Evolutionary conservation across 169 alveolate genomes (phyloP).

Genomic region (Fabrea salina): DNA sequence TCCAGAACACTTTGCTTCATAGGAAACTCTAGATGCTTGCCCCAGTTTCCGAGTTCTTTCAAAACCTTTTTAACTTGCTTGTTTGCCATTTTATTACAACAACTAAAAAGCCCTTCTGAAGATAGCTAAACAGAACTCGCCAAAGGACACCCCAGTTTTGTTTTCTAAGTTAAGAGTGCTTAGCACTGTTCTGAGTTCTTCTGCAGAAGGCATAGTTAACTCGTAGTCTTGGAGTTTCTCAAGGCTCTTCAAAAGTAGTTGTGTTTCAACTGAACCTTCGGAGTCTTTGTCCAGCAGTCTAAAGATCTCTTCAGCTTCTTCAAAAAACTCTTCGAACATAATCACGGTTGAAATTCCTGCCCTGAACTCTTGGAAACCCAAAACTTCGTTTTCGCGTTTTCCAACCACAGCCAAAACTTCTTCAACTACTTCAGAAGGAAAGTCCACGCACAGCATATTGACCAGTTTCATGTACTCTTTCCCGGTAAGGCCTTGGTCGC

Average conservation of each 20-base stretch:
- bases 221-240: neutral
- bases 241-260: neutral
- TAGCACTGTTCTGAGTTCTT: neutral
- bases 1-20: neutral
- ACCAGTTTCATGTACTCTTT: conserved; percentile 52
- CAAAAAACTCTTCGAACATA: conserved; percentile 46
- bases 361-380: conserved; percentile 54
- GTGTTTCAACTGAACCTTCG: conserved; percentile 28
- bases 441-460: conserved; percentile 63
- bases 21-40: neutral
- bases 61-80: neutral
- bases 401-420: conserved; percentile 46
- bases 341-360: conserved; percentile 51
- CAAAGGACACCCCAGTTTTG: neutral
- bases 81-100: neutral
- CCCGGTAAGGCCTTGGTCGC: conserved; percentile 48
- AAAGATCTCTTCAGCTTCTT: conserved; percentile 48
- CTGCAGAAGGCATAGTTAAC: neutral
- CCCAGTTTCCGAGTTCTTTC: neutral
- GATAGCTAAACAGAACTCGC: neutral
- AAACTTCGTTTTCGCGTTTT: conserved; percentile 50
- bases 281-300: conserved; percentile 36
- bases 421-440: conserved; percentile 53
- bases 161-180: neutral
- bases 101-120: neutral